These are phyloP conservation scores for Hypoxylon cercidicola DNA, from an alignment of 495 filamentous ascomycete species.

Conservation along the genomic window DNA sequence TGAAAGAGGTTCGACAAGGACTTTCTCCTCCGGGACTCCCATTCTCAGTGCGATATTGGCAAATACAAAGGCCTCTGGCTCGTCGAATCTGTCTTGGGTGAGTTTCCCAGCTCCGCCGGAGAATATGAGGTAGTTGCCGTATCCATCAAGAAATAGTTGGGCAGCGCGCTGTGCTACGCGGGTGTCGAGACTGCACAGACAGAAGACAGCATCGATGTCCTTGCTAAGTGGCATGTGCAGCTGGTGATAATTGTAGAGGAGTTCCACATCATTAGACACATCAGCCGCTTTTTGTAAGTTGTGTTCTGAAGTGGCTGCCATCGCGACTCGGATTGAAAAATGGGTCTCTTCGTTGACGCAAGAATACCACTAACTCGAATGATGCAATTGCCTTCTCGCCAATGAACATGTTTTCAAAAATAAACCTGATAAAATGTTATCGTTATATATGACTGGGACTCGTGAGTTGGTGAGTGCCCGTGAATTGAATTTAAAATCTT, in stretches of 20 bases:
- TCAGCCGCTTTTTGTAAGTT: conserved; percentile 7
- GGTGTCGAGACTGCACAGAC: conserved; percentile 52
- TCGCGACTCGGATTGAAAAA: background rate
- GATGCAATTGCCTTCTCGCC: too few relatives aligned
- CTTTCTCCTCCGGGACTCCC: conserved; percentile 42
- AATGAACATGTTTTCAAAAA: too few relatives aligned
- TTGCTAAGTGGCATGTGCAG: conserved; percentile 41
- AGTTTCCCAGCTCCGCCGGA: conserved; percentile 48
- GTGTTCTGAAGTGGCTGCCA: background rate
- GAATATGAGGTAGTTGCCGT: conserved; percentile 50
- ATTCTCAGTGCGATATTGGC: conserved; percentile 44
- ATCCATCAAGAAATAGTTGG: conserved; percentile 46
- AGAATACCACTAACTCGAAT: too few relatives aligned
- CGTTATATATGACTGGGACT: too few relatives aligned
- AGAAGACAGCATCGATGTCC: conserved; percentile 48
- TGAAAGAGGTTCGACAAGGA: conserved; percentile 47
- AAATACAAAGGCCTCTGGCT: conserved; percentile 51
- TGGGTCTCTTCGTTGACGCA: too few relatives aligned
- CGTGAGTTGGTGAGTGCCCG: too few relatives aligned
- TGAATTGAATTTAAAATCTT: too few relatives aligned
- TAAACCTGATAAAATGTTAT: too few relatives aligned
- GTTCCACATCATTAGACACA: conserved; percentile 51
- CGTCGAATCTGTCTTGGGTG: conserved; percentile 43
- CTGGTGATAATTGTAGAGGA: conserved; percentile 54
- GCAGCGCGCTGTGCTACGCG: conserved; percentile 51